These are phyloP conservation scores for Cucumis melo DNA, from an alignment of 306 rosid genomes.

Conservation along the genomic window DNA sequence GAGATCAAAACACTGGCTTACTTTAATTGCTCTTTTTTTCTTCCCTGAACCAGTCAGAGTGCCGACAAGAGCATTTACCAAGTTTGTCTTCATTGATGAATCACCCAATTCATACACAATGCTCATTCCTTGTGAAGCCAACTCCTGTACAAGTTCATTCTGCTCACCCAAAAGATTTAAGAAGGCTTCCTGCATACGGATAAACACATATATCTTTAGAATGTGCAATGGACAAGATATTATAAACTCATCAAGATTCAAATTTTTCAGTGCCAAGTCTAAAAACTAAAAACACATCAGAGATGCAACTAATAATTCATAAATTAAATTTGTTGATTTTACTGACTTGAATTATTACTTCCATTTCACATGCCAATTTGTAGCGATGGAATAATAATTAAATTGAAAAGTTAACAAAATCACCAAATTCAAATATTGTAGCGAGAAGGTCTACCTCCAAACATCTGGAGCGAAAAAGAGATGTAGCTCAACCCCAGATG, in stretches of 20 bases:
- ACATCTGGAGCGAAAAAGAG: not conserved
- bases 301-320: not conserved
- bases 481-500: not conserved
- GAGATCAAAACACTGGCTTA: slow-evolving; percentile 20
- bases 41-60: slow-evolving; percentile 84
- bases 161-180: slow-evolving; percentile 87
- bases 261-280: not conserved
- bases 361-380: not conserved
- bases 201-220: slow-evolving; percentile 8
- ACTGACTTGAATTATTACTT: not conserved
- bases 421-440: not conserved
- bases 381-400: not conserved
- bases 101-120: slow-evolving; percentile 95
- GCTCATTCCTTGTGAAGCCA: slow-evolving; percentile 99
- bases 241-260: not conserved
- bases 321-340: not conserved
- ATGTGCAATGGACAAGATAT: not conserved
- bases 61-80: slow-evolving; percentile 81
- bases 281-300: not conserved
- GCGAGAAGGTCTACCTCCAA: not conserved
- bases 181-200: slow-evolving; percentile 81
- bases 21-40: slow-evolving; percentile 91
- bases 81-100: slow-evolving; percentile 63
- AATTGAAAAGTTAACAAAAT: not conserved
- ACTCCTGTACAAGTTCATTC: slow-evolving; percentile 90